Conservation (phyloP, 768 basidiomycete species). For the Suillus ampliporus region DNA sequence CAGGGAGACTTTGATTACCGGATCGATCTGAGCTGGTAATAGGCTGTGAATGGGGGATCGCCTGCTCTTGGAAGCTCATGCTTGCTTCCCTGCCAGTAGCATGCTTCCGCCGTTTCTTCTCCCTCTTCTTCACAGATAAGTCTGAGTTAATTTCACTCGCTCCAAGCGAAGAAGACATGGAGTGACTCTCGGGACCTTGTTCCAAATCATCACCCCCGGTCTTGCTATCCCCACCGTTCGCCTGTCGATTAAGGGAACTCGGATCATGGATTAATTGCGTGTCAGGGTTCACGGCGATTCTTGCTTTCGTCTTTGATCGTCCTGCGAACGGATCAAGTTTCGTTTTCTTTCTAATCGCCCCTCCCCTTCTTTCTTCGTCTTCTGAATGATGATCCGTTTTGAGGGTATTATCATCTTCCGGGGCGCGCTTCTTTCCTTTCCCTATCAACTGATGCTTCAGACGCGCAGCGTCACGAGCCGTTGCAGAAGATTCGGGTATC, state of each 20-base stretch:
- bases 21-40: slow-evolving; percentile 1
- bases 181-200: neutral
- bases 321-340: slow-evolving; percentile 62
- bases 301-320: slow-evolving; percentile 53
- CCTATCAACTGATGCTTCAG: slow-evolving; percentile 65
- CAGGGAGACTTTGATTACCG: neutral
- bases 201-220: neutral
- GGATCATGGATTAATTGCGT: slow-evolving; percentile 1
- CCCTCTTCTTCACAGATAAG: neutral
- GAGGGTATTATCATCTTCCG: slow-evolving; percentile 42
- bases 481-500: slow-evolving; percentile 51
- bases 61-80: neutral
- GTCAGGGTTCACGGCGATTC: slow-evolving; percentile 14
- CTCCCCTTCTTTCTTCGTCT: slow-evolving; percentile 62
- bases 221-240: neutral
- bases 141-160: neutral
- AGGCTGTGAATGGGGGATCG: neutral
- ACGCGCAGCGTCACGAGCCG: slow-evolving; percentile 61
- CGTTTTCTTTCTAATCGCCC: slow-evolving; percentile 63
- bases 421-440: slow-evolving; percentile 51
- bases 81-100: neutral
- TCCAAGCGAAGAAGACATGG: neutral
- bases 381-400: slow-evolving; percentile 38
- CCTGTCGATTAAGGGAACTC: neutral
- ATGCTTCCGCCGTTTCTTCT: neutral